phyloP scores from a whole-genome alignment of 352 stramenopile species.

The Pythium phragmitis region DNA sequence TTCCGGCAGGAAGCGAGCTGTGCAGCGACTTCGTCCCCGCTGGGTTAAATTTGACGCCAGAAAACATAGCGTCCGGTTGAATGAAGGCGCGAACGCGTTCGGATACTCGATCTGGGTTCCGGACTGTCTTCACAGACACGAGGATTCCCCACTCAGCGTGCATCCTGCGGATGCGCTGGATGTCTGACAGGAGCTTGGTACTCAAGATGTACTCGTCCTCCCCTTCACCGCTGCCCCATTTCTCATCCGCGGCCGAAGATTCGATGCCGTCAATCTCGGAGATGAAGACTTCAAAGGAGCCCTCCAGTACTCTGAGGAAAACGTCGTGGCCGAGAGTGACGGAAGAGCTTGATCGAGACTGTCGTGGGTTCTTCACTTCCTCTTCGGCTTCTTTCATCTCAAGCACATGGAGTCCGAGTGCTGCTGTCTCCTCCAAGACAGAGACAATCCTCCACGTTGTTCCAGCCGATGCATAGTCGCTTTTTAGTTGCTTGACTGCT shows the following conservation, averaged over 20 bases:
- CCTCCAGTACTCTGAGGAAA: conserved; percentile 43
- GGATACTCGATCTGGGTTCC: conserved; percentile 42
- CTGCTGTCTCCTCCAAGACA: conserved; percentile 54
- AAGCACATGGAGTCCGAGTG: conserved; percentile 46
- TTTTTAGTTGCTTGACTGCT: conserved; percentile 22
- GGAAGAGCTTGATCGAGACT: not conserved
- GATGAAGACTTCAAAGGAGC: conserved; percentile 29
- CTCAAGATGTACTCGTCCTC: conserved; percentile 16
- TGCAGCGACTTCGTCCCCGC: not conserved
- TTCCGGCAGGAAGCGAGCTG: conserved; percentile 1
- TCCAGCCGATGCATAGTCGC: conserved; percentile 21
- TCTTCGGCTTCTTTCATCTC: conserved; percentile 37
- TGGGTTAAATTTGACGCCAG: not conserved
- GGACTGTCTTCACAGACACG: conserved; percentile 50
- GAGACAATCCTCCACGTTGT: conserved; percentile 29
- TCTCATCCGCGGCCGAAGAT: not conserved
- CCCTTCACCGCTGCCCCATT: not conserved
- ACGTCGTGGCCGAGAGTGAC: conserved; percentile 9
- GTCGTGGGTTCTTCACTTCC: conserved; percentile 7
- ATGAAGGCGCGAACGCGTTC: conserved; percentile 45
- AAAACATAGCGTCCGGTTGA: conserved; percentile 46
- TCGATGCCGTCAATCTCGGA: conserved; percentile 19
- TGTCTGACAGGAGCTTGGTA: conserved; percentile 36
- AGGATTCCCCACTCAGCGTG: conserved; percentile 46
- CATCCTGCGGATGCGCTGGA: conserved; percentile 36